Conservation (phyloP, 2,329 filamentous ascomycete species). For the Verticillium tricorpus region DNA sequence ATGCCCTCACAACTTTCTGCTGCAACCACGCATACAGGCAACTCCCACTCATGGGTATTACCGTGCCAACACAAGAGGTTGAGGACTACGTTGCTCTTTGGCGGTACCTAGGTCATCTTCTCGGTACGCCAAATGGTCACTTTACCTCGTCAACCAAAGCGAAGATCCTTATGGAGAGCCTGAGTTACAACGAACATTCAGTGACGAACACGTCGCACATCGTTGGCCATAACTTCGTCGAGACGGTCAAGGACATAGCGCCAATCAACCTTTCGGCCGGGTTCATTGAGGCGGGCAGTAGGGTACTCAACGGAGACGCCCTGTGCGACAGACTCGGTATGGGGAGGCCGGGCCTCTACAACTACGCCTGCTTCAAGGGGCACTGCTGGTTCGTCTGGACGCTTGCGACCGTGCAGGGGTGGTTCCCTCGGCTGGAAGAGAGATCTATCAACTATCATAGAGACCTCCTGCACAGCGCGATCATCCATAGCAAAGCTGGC, state of each 20-base stretch:
- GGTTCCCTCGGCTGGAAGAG: constrained; percentile 19
- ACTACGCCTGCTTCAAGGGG: constrained; percentile 23
- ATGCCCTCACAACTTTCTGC: constrained; percentile 60
- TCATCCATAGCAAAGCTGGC: constrained; percentile 21
- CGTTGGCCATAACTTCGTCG: constrained; percentile 32
- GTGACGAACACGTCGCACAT: constrained; percentile 27
- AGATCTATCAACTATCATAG: constrained; percentile 19
- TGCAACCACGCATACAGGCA: constrained; percentile 57
- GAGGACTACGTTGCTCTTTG: constrained; percentile 60
- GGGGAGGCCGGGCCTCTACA: constrained; percentile 21
- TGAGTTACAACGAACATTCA: constrained; percentile 26
- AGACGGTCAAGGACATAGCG: constrained; percentile 28
- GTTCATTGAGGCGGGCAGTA: constrained; percentile 31
- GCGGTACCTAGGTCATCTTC: constrained; percentile 24
- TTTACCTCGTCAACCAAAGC: constrained; percentile 18
- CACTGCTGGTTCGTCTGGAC: constrained; percentile 24
- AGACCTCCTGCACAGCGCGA: constrained; percentile 17
- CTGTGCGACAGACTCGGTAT: constrained; percentile 30
- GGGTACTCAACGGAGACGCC: constrained; percentile 31
- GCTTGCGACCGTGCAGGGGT: constrained; percentile 20
- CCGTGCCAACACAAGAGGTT: constrained; percentile 50
- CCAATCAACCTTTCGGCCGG: constrained; percentile 27
- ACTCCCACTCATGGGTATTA: constrained; percentile 60
- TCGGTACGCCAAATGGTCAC: constrained; percentile 21
- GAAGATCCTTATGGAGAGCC: constrained; percentile 27